Conservation (phyloP, 2,329 filamentous ascomycete genomes). For the Botryotinia globosa region DNA sequence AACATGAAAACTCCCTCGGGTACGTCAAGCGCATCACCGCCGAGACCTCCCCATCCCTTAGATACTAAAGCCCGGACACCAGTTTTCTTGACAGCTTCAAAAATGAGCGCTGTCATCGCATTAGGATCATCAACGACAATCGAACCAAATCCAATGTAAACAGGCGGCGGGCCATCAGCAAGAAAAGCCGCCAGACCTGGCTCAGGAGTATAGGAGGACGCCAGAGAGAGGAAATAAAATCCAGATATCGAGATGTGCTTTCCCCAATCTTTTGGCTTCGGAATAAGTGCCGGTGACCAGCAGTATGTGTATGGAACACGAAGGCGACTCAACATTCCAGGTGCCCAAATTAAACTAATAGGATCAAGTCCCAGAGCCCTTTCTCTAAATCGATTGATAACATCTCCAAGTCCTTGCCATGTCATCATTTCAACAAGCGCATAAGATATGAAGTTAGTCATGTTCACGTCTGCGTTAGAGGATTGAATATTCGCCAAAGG, state of each 20-base stretch:
- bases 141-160: conserved; percentile 81
- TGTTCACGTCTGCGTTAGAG: conserved; percentile 59
- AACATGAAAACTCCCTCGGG: conserved; percentile 79
- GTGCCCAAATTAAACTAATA: conserved; percentile 77
- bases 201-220: conserved; percentile 63
- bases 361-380: conserved; percentile 72
- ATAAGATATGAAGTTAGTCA: conserved; percentile 68
- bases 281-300: conserved; percentile 78
- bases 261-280: conserved; percentile 75
- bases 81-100: conserved; percentile 63
- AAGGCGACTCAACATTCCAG: conserved; percentile 72
- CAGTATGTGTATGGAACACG: conserved; percentile 86
- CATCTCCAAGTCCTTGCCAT: conserved; percentile 77
- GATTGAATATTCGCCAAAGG: conserved; percentile 66
- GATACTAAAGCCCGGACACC: conserved; percentile 78
- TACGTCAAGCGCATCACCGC: conserved; percentile 65
- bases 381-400: conserved; percentile 84
- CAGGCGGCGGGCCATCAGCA: conserved; percentile 64
- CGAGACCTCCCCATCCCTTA: conserved; percentile 85
- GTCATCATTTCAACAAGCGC: conserved; percentile 69
- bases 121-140: conserved; percentile 78
- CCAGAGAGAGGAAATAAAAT: conserved; percentile 71
- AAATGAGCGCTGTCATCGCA: conserved; percentile 66
- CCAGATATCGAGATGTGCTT: conserved; percentile 69
- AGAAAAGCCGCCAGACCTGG: conserved; percentile 66